phyloP scores from a whole-genome alignment of 352 stramenopile species.

The Phytophthora constricta region DNA sequence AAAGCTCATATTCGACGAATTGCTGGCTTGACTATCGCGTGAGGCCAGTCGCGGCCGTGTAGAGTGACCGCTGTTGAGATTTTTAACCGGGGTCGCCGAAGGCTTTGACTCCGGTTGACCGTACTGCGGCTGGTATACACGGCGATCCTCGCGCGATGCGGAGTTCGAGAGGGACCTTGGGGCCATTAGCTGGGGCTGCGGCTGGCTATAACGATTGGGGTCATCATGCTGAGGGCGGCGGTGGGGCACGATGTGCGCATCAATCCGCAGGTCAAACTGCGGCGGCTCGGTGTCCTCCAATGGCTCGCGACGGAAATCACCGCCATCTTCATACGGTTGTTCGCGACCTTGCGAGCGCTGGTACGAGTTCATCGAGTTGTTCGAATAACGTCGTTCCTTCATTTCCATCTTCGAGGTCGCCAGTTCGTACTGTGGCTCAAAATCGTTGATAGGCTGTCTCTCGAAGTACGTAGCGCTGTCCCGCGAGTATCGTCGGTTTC shows the following conservation, averaged over 20 bases:
- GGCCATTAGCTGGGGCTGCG: conserved; percentile 6
- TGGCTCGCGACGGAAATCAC: conserved; percentile 39
- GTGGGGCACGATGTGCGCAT: conserved; percentile 32
- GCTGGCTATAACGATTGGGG: conserved; percentile 10
- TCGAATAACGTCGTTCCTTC: conserved; percentile 35
- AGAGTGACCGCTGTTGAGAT: not conserved
- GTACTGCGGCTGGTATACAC: conserved; percentile 14
- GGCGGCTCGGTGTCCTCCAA: conserved; percentile 3
- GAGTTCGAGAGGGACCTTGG: conserved; percentile 23
- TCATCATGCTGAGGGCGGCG: conserved; percentile 21
- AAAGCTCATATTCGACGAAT: conserved; percentile 50
- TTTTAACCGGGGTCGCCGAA: not conserved
- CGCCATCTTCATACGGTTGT: conserved; percentile 22
- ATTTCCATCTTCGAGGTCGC: conserved; percentile 13
- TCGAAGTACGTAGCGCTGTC: conserved; percentile 29
- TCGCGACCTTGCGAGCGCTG: conserved; percentile 11
- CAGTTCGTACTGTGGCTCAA: conserved; percentile 25
- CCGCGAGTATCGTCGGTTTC: conserved; percentile 32
- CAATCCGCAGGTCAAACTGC: conserved; percentile 40
- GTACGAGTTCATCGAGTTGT: conserved; percentile 28
- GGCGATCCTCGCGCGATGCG: conserved; percentile 19
- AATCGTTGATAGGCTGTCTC: conserved; percentile 26
- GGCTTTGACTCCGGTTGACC: conserved; percentile 18
- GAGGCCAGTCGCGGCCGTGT: conserved; percentile 24
- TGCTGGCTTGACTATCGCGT: conserved; percentile 35